Evolutionary conservation across 1,284 basidiomycete species (phyloP).

Genomic region (Sporisorium graminicola): DNA sequence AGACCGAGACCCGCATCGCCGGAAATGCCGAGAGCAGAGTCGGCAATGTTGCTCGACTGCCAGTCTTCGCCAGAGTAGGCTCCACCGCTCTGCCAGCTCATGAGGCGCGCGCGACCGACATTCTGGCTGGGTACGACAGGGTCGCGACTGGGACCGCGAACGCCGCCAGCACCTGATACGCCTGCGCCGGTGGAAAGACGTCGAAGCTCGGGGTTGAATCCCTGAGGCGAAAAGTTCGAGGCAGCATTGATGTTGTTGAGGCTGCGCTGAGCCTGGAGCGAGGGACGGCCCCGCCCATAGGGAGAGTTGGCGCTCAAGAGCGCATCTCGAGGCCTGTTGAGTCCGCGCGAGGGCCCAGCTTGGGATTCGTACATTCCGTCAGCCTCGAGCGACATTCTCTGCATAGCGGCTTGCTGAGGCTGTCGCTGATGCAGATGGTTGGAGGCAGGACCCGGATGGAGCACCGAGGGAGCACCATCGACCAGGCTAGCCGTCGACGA

Average conservation of each 20-base stretch:
- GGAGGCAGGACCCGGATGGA: constrained; percentile 25
- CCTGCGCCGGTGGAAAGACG: constrained; percentile 29
- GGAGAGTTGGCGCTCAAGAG: constrained; percentile 30
- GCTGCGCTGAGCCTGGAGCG: constrained; percentile 23
- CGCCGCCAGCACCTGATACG: constrained; percentile 2
- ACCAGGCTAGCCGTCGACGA: constrained; percentile 15
- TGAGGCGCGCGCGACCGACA: constrained; percentile 36
- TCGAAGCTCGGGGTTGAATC: constrained; percentile 28
- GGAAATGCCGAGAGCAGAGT: constrained; percentile 5
- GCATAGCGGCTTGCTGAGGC: constrained; percentile 1
- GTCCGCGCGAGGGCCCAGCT: constrained; percentile 41
- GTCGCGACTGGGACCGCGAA: constrained; percentile 28
- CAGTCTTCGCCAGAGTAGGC: constrained; percentile 27
- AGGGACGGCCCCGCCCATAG: constrained; percentile 24
- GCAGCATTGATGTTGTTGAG: constrained; percentile 18
- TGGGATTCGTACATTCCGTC: constrained; percentile 42
- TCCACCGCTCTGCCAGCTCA: constrained; percentile 48
- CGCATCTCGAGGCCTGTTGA: constrained; percentile 32
- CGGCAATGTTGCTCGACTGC: constrained; percentile 27
- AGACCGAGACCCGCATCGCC: constrained; percentile 10
- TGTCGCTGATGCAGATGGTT: constrained; percentile 24
- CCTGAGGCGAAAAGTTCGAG: constrained; percentile 31
- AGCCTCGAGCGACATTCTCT: constrained; percentile 19
- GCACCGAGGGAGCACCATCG: constrained; percentile 36
- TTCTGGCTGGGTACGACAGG: constrained; percentile 47